Percentiles rank a stretch among this genome's conserved stretches.
Evolutionary conservation across 495 filamentous ascomycete genomes (phyloP).

Genomic region (Xylaria acuta): DNA sequence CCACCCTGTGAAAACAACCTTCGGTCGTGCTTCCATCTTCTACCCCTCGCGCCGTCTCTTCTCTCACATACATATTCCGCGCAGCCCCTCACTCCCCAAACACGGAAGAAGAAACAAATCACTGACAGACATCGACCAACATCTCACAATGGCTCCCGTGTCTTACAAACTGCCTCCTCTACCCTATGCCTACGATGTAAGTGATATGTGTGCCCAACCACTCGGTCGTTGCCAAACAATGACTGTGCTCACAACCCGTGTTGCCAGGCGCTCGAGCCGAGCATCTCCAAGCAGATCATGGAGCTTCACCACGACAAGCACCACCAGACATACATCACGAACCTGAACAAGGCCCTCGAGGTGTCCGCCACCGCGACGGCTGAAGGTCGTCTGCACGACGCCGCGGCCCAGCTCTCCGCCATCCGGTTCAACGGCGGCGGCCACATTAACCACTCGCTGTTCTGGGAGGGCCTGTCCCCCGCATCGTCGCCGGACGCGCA

Average conservation of each 20-base stretch:
- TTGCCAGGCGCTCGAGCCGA: constrained; percentile 76
- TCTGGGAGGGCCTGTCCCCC: constrained; percentile 92
- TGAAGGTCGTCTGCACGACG: constrained; percentile 60
- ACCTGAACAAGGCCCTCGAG: constrained; percentile 67
- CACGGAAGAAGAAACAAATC: not conserved
- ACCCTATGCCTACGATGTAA: constrained; percentile 29
- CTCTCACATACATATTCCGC: not conserved
- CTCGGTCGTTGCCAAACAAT: not conserved
- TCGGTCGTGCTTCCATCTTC: not conserved
- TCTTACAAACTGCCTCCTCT: constrained; percentile 27
- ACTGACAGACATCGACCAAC: not conserved
- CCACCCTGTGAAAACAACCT: not conserved
- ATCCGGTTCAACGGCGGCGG: constrained; percentile 94
- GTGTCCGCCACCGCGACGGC: constrained; percentile 57
- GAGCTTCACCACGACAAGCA: constrained; percentile 79
- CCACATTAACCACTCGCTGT: constrained; percentile 90
- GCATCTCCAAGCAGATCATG: constrained; percentile 95
- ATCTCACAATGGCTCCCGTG: constrained; percentile 6
- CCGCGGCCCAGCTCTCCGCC: constrained; percentile 69
- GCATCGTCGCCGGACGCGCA: constrained; percentile 53
- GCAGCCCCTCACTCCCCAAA: not conserved
- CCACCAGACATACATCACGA: constrained; percentile 75
- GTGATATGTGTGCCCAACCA: not conserved
- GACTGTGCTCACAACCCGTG: constrained; percentile 21
- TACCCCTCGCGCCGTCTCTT: not conserved